These are phyloP conservation scores for Starmerella stigmatis DNA, from an alignment of 805 yeast genomes.

Conservation along the genomic window DNA sequence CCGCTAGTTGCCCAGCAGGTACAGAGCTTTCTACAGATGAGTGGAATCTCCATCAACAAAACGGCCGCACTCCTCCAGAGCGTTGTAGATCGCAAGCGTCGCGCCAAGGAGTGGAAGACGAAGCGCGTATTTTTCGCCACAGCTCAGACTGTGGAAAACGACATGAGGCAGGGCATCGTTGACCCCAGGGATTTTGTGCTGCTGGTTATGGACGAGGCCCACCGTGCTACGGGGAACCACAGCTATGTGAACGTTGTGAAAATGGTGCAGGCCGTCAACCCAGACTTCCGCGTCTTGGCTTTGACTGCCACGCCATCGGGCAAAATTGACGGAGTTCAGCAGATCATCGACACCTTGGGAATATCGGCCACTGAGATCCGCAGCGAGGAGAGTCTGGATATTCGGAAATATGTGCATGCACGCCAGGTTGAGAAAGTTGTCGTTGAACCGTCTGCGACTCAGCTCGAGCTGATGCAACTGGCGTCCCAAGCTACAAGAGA, in stretches of 20 bases:
- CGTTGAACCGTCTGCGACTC: constrained; percentile 45
- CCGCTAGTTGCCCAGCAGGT: constrained; percentile 96
- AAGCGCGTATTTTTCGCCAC: constrained; percentile 84
- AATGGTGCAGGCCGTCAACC: constrained; percentile 50
- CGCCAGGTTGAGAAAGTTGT: constrained; percentile 52
- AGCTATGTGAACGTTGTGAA: constrained; percentile 78
- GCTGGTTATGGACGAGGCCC: constrained; percentile 90
- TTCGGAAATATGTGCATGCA: constrained; percentile 62
- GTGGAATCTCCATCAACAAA: constrained; percentile 67
- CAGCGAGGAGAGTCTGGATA: constrained; percentile 75
- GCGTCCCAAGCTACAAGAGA: constrained; percentile 61
- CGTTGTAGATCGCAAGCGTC: constrained; percentile 48
- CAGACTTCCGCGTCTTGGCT: constrained; percentile 66
- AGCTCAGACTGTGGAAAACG: constrained; percentile 93
- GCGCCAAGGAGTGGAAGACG: constrained; percentile 67
- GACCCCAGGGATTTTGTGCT: constrained; percentile 68
- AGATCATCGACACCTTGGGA: constrained; percentile 58
- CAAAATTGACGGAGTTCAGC: constrained; percentile 77
- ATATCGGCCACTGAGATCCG: constrained; percentile 76
- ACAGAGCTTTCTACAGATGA: constrained; percentile 76
- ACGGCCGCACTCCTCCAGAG: constrained; percentile 33
- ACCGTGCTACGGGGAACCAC: constrained; percentile 80
- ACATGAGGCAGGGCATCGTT: constrained; percentile 59
- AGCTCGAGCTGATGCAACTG: constrained; percentile 44
- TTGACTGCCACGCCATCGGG: constrained; percentile 95